Evolutionary conservation across 805 yeast genomes (phyloP).

Genomic region (Yarrowia alimentaria): DNA sequence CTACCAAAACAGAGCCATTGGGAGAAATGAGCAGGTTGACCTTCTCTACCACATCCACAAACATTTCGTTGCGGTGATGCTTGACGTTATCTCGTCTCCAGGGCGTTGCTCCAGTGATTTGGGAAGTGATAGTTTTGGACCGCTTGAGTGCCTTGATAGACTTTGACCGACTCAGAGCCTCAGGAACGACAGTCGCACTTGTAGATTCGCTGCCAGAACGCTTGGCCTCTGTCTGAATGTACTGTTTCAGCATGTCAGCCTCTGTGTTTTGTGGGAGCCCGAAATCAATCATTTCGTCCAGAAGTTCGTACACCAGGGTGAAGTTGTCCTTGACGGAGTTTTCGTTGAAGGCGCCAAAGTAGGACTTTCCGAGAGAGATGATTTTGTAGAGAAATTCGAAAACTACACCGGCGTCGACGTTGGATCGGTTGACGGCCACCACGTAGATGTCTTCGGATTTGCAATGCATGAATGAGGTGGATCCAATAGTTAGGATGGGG

Average conservation of each 20-base stretch:
- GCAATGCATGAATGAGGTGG: conserved; percentile 84
- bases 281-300: conserved; percentile 73
- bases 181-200: conserved; percentile 2
- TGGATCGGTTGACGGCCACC: conserved; percentile 86
- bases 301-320: conserved; percentile 65
- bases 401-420: conserved; percentile 76
- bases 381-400: conserved; percentile 75
- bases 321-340: conserved; percentile 62
- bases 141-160: conserved; percentile 29
- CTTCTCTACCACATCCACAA: conserved; percentile 71
- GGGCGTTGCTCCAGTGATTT: conserved; percentile 48
- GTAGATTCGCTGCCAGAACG: conserved; percentile 6
- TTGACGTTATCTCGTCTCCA: conserved; percentile 74
- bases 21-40: conserved; percentile 67
- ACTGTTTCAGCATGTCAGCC: conserved; percentile 42
- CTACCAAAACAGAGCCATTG: conserved; percentile 55
- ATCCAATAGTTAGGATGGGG: conserved; percentile 81
- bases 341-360: conserved; percentile 46
- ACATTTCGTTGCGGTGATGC: conserved; percentile 79
- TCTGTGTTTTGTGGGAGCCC: conserved; percentile 77
- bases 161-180: conserved; percentile 1
- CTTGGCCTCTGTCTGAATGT: conserved; percentile 40
- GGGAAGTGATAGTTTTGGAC: conserved; percentile 36
- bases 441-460: conserved; percentile 64
- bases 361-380: conserved; percentile 51